phyloP scores from a whole-genome alignment of 164 flowering plant species.

The Vitis amurensis region DNA sequence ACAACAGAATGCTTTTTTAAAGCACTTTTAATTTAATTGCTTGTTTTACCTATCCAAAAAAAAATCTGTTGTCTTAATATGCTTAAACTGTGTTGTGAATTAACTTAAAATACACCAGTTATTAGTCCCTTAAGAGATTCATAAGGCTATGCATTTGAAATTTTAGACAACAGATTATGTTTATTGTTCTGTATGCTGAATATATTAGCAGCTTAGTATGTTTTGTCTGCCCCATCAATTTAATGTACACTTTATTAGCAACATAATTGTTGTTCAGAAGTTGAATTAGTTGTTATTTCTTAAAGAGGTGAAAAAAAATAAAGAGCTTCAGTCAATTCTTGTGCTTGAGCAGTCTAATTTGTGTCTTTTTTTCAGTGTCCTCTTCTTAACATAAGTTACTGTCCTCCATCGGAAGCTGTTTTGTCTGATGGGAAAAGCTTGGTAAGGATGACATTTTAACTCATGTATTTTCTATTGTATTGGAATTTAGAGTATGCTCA shows the following conservation, averaged over 20 bases:
- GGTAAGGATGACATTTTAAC: slow-evolving; percentile 39
- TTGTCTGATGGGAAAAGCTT: slow-evolving; percentile 58
- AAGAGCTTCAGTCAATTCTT: no score
- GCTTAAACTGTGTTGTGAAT: no score
- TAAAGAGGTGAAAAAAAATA: not conserved
- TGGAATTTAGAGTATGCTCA: not conserved
- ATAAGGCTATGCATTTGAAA: not conserved
- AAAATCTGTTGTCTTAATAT: no score
- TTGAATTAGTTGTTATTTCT: not conserved
- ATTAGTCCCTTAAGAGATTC: no score
- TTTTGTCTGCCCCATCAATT: not conserved
- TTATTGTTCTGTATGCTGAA: not conserved
- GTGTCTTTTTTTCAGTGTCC: slow-evolving; percentile 62
- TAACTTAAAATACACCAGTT: no score
- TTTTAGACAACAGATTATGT: not conserved
- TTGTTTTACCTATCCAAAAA: no score
- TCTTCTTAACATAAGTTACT: slow-evolving; percentile 85
- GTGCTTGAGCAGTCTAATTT: slow-evolving; percentile 6
- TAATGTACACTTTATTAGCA: not conserved
- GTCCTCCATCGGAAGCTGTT: slow-evolving; percentile 79
- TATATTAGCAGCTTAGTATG: not conserved
- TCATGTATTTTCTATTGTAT: not conserved
- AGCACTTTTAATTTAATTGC: no score
- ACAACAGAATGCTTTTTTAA: no score
- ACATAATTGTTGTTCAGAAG: not conserved